phyloP scores from a whole-genome alignment of 208 protist species.

The Zelonia costaricensis region DNA sequence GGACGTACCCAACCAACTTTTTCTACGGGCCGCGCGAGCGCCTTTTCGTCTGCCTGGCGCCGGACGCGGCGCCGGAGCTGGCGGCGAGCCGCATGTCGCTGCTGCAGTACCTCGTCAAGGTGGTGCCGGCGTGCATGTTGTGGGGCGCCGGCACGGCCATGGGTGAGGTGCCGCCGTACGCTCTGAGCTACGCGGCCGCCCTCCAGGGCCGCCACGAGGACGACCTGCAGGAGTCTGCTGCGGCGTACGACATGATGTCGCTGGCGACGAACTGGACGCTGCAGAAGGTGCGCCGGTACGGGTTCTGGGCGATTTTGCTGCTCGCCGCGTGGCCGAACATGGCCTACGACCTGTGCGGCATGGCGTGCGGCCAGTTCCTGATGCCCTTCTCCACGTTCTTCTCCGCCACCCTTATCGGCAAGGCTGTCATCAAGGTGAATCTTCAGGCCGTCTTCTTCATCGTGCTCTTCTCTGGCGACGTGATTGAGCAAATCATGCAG shows the following conservation, averaged over 20 bases:
- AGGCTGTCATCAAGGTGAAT: constrained; percentile 93
- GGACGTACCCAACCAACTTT: constrained; percentile 84
- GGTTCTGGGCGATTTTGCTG: constrained; percentile 94
- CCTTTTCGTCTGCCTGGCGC: constrained; percentile 65
- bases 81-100: constrained; percentile 18
- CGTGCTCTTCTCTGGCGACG: constrained; percentile 81
- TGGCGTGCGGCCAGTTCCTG: constrained; percentile 95
- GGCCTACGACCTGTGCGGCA: constrained; percentile 97
- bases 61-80: constrained; percentile 7
- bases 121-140: constrained; percentile 84
- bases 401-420: constrained; percentile 95
- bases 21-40: constrained; percentile 80
- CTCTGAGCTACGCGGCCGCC: constrained; percentile 91
- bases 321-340: constrained; percentile 96
- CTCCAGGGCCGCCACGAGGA: constrained; percentile 57
- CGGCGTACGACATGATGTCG: constrained; percentile 66
- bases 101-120: constrained; percentile 57
- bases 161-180: constrained; percentile 97
- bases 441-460: constrained; percentile 91
- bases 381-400: constrained; percentile 98
- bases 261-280: constrained; percentile 83
- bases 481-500: constrained; percentile 66
- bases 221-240: constrained; percentile 34
- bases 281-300: constrained; percentile 79
- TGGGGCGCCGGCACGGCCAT: constrained; percentile 97